Evolutionary conservation across 129 eudicot species (phyloP).

Genomic region (Lactuca sativa): DNA sequence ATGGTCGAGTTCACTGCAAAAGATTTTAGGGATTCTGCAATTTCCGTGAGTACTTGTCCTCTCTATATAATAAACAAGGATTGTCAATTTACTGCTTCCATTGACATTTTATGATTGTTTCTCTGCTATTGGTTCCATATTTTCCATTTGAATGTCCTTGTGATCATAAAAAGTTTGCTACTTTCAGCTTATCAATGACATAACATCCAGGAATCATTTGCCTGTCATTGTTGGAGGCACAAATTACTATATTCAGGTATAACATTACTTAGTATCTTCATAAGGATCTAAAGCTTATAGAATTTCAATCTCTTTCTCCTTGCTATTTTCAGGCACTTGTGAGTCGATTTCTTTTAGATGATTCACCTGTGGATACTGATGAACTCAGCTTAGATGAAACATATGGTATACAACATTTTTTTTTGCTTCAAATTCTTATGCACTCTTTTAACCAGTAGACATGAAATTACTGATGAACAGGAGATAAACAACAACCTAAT

Average conservation of each 20-base stretch:
- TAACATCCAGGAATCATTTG: constrained; percentile 73
- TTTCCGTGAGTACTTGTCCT: constrained; percentile 45
- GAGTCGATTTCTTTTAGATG: constrained; percentile 85
- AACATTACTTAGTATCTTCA: constrained; percentile 7
- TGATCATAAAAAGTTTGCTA: constrained; percentile 8
- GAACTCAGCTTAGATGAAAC: constrained; percentile 38
- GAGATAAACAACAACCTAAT: constrained; percentile 38
- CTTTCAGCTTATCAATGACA: constrained; percentile 74
- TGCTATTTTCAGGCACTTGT: constrained; percentile 76
- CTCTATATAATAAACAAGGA: neutral
- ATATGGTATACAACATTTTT: constrained; percentile 42
- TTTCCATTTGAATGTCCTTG: neutral
- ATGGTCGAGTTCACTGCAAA: constrained; percentile 79
- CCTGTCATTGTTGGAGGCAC: constrained; percentile 98
- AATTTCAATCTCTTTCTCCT: constrained; percentile 15
- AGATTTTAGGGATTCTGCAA: constrained; percentile 72
- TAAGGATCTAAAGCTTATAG: neutral
- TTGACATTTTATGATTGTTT: neutral
- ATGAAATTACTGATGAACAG: constrained; percentile 27
- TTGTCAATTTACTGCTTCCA: neutral
- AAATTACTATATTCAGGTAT: constrained; percentile 93
- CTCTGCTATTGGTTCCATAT: neutral
- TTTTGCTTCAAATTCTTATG: neutral
- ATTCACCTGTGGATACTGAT: constrained; percentile 51
- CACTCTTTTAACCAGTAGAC: neutral